Conservation (phyloP, 228 moss, liverwort and hornwort genomes). For the Sphagnum fallax region DNA sequence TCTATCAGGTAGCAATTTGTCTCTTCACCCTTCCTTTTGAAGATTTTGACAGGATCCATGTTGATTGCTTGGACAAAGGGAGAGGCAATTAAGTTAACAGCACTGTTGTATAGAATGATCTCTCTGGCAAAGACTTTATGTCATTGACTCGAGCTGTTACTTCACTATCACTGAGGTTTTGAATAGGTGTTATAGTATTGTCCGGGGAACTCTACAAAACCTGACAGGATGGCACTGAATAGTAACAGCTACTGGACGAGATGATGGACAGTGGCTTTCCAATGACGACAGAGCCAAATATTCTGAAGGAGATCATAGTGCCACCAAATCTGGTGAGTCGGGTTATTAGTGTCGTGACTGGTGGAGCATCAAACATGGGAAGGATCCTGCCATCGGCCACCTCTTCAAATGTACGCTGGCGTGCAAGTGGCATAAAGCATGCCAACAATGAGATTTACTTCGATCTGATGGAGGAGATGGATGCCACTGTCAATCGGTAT, state of each 20-base stretch:
- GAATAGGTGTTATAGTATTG: too few species aligned
- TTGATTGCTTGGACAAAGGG: background rate
- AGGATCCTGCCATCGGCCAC: slow-evolving; percentile 67
- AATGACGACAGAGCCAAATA: slow-evolving; percentile 80
- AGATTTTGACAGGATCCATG: background rate
- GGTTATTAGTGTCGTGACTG: slow-evolving; percentile 91
- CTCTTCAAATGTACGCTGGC: slow-evolving; percentile 85
- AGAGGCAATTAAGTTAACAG: background rate
- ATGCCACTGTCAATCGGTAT: slow-evolving; percentile 92
- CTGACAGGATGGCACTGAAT: slow-evolving; percentile 7
- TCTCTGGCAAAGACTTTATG: too few species aligned
- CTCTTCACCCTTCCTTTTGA: background rate
- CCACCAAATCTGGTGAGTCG: slow-evolving; percentile 89
- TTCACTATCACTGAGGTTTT: background rate
- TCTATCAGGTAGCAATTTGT: slow-evolving; percentile 64
- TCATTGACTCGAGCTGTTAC: too few species aligned
- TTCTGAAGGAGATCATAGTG: slow-evolving; percentile 90
- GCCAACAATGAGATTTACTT: slow-evolving; percentile 85
- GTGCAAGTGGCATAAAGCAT: slow-evolving; percentile 80
- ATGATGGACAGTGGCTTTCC: slow-evolving; percentile 99
- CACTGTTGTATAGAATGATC: too few species aligned
- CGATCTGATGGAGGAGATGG: slow-evolving; percentile 95
- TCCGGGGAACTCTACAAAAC: background rate
- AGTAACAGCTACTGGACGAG: slow-evolving; percentile 88
- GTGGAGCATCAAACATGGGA: slow-evolving; percentile 75